Evolutionary conservation across 345 rosid species (phyloP), one percentile per base, ranked within the genome.

Genomic region (Pistacia atlantica): DNA sequence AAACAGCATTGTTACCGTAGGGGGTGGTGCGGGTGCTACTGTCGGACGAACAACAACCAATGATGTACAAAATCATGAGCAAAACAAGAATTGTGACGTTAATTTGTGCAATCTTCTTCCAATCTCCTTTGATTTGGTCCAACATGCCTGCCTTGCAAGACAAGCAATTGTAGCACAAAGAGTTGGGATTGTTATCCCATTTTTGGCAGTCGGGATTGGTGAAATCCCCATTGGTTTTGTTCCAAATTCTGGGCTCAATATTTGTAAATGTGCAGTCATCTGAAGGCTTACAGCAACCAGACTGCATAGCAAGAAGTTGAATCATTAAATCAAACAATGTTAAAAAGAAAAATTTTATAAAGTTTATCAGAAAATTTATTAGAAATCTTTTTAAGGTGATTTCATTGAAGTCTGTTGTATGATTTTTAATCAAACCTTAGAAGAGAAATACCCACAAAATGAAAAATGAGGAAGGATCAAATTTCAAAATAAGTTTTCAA

Each of bases 281-380:
- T 8, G 97, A 83, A 18, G 97, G 96, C 87, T 89, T 94, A 76
- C 98, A 94, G 88, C 96, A 94, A 33, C 97, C 96, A 74, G 97
- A 88, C 93, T 94, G 90, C 76, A 67, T 2, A 13, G 1, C 17
- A 54, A 54, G 6, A 54, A 70, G 46, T 31, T 31, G 33, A 31
- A 31, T 31, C 0, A 31, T 31, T 31, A 42, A 42, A 42, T 42
- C 46, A 42, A 7, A 5, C 9, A 42, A 8, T 38, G 42, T 4
- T 38, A 6, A 38, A 38, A 4, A 38, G 5, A 38, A 38, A 3
- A 4, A 2, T 6, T 4, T 6, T 4, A 38, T 38, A 38, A 38
- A 4, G 7, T 38, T 4, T 38, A 38, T 38, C 33, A 31, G 33
- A 31, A 31, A 31, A 31, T 31, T 31, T 31, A 31, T 31, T 31